phyloP scores from a whole-genome alignment of 225 moss, liverwort and hornwort species.

The Takakia lepidozioides region DNA sequence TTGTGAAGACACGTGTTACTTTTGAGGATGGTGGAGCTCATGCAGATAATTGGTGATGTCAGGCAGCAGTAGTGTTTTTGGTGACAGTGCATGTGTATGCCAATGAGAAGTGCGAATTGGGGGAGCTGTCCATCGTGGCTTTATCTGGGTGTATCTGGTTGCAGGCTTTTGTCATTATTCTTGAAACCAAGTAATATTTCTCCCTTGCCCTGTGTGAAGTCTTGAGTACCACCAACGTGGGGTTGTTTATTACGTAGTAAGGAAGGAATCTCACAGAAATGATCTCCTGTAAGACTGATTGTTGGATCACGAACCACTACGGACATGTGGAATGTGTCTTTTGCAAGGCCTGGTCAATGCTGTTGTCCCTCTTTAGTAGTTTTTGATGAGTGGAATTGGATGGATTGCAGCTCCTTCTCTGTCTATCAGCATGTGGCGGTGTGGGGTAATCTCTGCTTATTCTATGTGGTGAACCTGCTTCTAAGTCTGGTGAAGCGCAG shows the following conservation, averaged over 20 bases:
- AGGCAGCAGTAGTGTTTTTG: slow-evolving; percentile 79
- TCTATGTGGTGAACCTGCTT: slow-evolving; percentile 72
- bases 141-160: slow-evolving; percentile 97
- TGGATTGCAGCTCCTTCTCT: slow-evolving; percentile 72
- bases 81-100: slow-evolving; percentile 67
- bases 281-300: too few species aligned
- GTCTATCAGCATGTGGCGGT: slow-evolving; percentile 64
- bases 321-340: too few species aligned
- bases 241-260: background rate
- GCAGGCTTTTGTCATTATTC: slow-evolving; percentile 69
- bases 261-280: too few species aligned
- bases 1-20: too few species aligned
- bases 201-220: too few species aligned
- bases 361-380: background rate
- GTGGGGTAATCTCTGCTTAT: slow-evolving; percentile 67
- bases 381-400: background rate
- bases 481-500: slow-evolving; percentile 53
- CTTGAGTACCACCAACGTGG: background rate
- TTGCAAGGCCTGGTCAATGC: too few species aligned
- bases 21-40: too few species aligned
- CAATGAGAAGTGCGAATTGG: slow-evolving; percentile 52
- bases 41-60: slow-evolving; percentile 27
- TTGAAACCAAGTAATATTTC: slow-evolving; percentile 80
- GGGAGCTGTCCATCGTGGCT: slow-evolving; percentile 87
- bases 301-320: too few species aligned